These are phyloP conservation scores for Fulvia fulva DNA, from an alignment of 2,329 filamentous ascomycete species.

Conservation along the genomic window DNA sequence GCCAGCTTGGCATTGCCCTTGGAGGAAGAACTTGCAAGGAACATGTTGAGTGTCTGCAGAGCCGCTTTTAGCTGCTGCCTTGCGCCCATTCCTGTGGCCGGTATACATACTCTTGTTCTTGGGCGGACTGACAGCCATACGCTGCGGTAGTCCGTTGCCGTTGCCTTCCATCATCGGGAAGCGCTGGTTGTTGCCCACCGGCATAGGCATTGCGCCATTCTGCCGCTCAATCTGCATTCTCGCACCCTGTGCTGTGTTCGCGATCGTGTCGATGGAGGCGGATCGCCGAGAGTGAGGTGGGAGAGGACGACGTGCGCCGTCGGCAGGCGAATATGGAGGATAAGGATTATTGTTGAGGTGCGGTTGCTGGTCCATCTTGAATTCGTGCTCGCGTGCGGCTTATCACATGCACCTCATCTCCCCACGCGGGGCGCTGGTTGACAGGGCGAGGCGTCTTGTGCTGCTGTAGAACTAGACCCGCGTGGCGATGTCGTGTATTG, in stretches of 20 bases:
- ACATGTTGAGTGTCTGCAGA: constrained; percentile 85
- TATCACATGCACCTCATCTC: constrained; percentile 8
- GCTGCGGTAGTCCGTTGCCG: constrained; percentile 20
- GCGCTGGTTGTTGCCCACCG: constrained; percentile 20
- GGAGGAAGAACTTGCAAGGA: constrained; percentile 98
- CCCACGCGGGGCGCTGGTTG: constrained; percentile 5
- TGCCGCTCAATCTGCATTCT: constrained; percentile 24
- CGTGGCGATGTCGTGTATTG: not conserved
- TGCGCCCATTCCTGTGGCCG: not conserved
- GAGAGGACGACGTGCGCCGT: constrained; percentile 6
- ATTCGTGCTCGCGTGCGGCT: constrained; percentile 12
- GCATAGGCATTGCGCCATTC: constrained; percentile 30
- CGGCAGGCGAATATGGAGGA: constrained; percentile 11
- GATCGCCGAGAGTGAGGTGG: constrained; percentile 10
- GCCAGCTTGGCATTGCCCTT: constrained; percentile 93
- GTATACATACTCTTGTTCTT: constrained; percentile 46
- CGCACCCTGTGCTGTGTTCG: constrained; percentile 12
- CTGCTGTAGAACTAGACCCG: not conserved
- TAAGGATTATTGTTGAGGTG: constrained; percentile 5
- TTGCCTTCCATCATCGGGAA: constrained; percentile 17
- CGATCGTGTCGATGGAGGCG: constrained; percentile 18
- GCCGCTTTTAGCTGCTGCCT: not conserved
- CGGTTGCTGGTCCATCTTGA: constrained; percentile 12
- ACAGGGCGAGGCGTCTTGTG: not conserved
- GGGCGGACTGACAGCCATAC: constrained; percentile 44